Percentiles rank a stretch among this genome's conserved stretches.
These are phyloP conservation scores for Suillus discolor DNA, from an alignment of 768 basidiomycete genomes.

Conservation along the genomic window DNA sequence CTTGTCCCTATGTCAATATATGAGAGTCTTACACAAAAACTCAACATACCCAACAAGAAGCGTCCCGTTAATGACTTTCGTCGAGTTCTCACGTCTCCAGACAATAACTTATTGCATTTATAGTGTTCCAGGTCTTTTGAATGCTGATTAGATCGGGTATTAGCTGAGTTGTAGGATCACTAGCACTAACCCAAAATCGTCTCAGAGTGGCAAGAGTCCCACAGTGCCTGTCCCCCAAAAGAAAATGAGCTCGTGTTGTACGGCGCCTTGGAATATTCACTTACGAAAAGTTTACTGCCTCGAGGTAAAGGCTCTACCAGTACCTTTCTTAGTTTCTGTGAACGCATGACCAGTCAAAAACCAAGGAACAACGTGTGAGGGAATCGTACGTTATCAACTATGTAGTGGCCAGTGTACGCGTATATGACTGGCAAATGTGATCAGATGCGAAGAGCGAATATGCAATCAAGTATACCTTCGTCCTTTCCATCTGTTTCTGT, in stretches of 20 bases:
- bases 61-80: not conserved
- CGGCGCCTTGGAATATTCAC: constrained; percentile 10
- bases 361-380: constrained; percentile 23
- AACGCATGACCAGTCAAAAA: not conserved
- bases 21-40: not conserved
- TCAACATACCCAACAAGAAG: not conserved
- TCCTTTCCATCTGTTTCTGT: constrained; percentile 55
- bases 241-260: not conserved
- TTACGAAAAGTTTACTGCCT: constrained; percentile 30
- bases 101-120: constrained; percentile 23
- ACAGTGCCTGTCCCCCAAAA: constrained; percentile 23
- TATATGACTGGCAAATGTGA: constrained; percentile 14
- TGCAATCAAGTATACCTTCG: constrained; percentile 41
- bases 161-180: not conserved
- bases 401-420: constrained; percentile 14
- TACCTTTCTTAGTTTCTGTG: constrained; percentile 25
- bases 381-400: constrained; percentile 27
- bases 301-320: constrained; percentile 27
- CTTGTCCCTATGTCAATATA: not conserved
- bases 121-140: constrained; percentile 29
- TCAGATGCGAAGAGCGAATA: not conserved
- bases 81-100: not conserved
- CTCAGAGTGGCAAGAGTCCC: constrained; percentile 32
- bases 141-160: not conserved
- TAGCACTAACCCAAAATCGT: constrained; percentile 28